A percentile compares a stretch with the other conserved stretches of the same genome.
These are phyloP conservation scores for Parathielavia hyrcaniae DNA, from an alignment of 495 filamentous ascomycete genomes.

Conservation along the genomic window DNA sequence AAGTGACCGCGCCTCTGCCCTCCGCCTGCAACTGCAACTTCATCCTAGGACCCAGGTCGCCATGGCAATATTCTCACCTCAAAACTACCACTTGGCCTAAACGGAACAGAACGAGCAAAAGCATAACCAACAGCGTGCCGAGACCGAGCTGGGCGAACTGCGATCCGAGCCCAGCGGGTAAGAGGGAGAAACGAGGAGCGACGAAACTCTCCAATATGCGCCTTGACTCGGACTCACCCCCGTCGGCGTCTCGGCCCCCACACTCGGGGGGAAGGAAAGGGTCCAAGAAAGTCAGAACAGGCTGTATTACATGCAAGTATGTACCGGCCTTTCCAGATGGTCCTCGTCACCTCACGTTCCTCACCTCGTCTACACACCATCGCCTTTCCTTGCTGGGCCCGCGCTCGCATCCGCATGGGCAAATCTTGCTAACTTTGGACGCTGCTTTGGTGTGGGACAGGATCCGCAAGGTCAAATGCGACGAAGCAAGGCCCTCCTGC, in stretches of 20 bases:
- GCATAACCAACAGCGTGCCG: neutral
- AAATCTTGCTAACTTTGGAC: slow-evolving; percentile 14
- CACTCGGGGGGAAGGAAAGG: slow-evolving; percentile 33
- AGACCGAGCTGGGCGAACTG: neutral
- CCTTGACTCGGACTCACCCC: slow-evolving; percentile 25
- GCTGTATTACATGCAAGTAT: slow-evolving; percentile 38
- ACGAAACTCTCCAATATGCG: slow-evolving; percentile 14
- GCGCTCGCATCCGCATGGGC: too few species aligned
- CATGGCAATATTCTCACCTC: neutral
- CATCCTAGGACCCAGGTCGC: slow-evolving; percentile 4
- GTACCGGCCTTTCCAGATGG: slow-evolving; percentile 12
- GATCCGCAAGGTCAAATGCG: slow-evolving; percentile 42
- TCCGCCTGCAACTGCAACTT: too few species aligned
- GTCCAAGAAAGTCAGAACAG: slow-evolving; percentile 34
- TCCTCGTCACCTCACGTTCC: neutral
- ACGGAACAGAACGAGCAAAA: neutral
- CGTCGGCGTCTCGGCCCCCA: slow-evolving; percentile 16
- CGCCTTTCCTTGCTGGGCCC: too few species aligned
- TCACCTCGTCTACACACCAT: neutral
- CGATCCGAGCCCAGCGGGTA: neutral
- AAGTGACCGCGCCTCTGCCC: slow-evolving; percentile 8
- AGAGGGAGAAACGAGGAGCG: neutral
- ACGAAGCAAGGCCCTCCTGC: slow-evolving; percentile 41
- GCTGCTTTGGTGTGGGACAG: slow-evolving; percentile 15
- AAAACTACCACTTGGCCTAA: neutral